Evolutionary conservation across 495 filamentous ascomycete genomes (phyloP).

Genomic region (Daldinia loculata): DNA sequence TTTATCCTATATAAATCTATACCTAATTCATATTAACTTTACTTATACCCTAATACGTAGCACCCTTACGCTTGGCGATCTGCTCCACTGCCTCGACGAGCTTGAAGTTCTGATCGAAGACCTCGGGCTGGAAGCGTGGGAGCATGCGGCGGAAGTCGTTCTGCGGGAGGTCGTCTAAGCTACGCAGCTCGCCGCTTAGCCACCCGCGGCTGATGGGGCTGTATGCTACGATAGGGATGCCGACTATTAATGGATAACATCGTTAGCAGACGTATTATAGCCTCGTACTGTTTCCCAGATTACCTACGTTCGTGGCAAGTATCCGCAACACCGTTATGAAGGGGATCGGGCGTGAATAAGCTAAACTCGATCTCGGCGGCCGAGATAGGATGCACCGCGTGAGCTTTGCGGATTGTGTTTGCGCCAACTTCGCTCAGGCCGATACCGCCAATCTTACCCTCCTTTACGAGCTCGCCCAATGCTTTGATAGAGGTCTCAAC

Average conservation of each 20-base stretch:
- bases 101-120: slow-evolving; percentile 61
- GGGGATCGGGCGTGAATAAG: slow-evolving; percentile 48
- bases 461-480: slow-evolving; percentile 60
- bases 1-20: no score
- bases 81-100: slow-evolving; percentile 56
- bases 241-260: slow-evolving; percentile 40
- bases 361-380: slow-evolving; percentile 58
- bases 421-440: slow-evolving; percentile 55
- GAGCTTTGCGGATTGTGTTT: slow-evolving; percentile 47
- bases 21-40: no score
- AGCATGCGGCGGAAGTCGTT: slow-evolving; percentile 51
- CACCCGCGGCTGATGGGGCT: slow-evolving; percentile 57
- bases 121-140: slow-evolving; percentile 59
- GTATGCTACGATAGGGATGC: slow-evolving; percentile 55
- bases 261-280: not conserved
- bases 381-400: slow-evolving; percentile 46
- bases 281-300: not conserved
- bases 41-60: no score
- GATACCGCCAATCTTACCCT: slow-evolving; percentile 60
- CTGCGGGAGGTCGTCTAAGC: slow-evolving; percentile 47
- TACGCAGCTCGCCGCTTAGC: slow-evolving; percentile 50
- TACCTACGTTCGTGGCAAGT: slow-evolving; percentile 54
- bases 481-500: slow-evolving; percentile 43
- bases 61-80: slow-evolving; percentile 57
- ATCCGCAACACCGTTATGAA: slow-evolving; percentile 42